Percentiles rank a stretch among this genome's conserved stretches.
phyloP scores from a whole-genome alignment of 345 rosid species.

The Conringia planisiliqua region DNA sequence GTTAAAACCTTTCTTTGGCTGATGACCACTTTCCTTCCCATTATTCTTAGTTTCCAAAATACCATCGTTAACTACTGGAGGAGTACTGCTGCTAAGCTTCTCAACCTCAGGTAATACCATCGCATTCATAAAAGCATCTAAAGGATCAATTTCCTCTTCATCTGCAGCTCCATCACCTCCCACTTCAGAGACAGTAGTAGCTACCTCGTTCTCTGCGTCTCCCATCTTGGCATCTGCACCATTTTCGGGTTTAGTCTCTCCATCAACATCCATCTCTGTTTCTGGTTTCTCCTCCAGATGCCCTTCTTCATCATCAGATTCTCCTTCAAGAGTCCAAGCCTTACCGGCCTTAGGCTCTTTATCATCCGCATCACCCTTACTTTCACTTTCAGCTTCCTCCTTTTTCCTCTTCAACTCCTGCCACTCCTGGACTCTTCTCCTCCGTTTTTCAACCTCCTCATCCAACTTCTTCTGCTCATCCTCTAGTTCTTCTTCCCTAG shows the following conservation, averaged over 20 bases:
- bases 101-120: slow-evolving; percentile 92
- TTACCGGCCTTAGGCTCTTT: slow-evolving; percentile 61
- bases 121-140: slow-evolving; percentile 94
- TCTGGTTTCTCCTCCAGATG: slow-evolving; percentile 41
- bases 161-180: slow-evolving; percentile 39
- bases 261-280: slow-evolving; percentile 57
- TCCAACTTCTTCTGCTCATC: slow-evolving; percentile 79
- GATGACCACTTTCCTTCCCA: slow-evolving; percentile 41
- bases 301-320: slow-evolving; percentile 89
- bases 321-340: slow-evolving; percentile 90
- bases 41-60: slow-evolving; percentile 36
- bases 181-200: slow-evolving; percentile 35
- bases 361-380: slow-evolving; percentile 47
- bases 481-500: slow-evolving; percentile 77
- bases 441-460: slow-evolving; percentile 82
- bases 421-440: slow-evolving; percentile 98
- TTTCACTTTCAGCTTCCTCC: slow-evolving; percentile 75
- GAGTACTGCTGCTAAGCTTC: slow-evolving; percentile 52
- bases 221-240: slow-evolving; percentile 50
- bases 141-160: slow-evolving; percentile 89
- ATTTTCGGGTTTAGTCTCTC: slow-evolving; percentile 37
- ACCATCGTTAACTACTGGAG: slow-evolving; percentile 30
- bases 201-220: slow-evolving; percentile 40
- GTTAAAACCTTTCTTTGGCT: slow-evolving; percentile 51
- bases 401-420: slow-evolving; percentile 86